Evolutionary conservation across 768 basidiomycete species (phyloP), one percentile per base, ranked within the genome.

Genomic region (Tylopilus intermedius): DNA sequence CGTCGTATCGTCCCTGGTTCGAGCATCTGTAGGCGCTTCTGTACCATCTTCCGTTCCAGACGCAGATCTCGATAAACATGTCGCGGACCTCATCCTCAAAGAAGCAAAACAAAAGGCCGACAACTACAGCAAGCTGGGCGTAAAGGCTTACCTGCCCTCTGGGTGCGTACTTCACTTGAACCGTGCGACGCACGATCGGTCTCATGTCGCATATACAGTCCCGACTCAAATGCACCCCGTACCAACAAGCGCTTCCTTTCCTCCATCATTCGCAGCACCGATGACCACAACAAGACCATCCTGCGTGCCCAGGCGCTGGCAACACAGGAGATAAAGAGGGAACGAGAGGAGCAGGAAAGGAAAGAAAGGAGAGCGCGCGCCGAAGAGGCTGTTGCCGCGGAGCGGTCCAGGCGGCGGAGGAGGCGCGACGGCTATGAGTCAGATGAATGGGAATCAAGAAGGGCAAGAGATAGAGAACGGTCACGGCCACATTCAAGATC

Each of bases 31-130:
- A 80, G 89, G 90, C 43, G 58, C 79, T 14, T 79, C 88, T 0
- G 72, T 87, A 1, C 61, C 82, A 6, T 66, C 69, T 49, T 72
- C 73, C 1, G 81, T 90, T 29, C 77, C 80, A 11, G 90, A 95
- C 64, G 86, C 86, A 18, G 91, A 96, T 62, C 81, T 98, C 43
- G 95, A 98, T 71, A 80, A 82, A 42, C 90, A 91, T 63, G 91
- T 99, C 27, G 92, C 92, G 2, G 88, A 93, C 47, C 79, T 98
- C 51, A 86, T 99, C 47, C 80, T 97, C 38, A 84, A 81, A 58
- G 96, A 98, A 69, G 95, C 96, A 2, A 92, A 90, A 73, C 84
- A 86, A 76, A 90, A 93, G 70, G 92, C 92, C 32, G 83, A 88
- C 62, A 77, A 73, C 52, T 97, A 93, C 66, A 72, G 75, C 48